These are phyloP conservation scores for Cladophialophora exuberans DNA, from an alignment of 2,329 filamentous ascomycete species.

Conservation along the genomic window DNA sequence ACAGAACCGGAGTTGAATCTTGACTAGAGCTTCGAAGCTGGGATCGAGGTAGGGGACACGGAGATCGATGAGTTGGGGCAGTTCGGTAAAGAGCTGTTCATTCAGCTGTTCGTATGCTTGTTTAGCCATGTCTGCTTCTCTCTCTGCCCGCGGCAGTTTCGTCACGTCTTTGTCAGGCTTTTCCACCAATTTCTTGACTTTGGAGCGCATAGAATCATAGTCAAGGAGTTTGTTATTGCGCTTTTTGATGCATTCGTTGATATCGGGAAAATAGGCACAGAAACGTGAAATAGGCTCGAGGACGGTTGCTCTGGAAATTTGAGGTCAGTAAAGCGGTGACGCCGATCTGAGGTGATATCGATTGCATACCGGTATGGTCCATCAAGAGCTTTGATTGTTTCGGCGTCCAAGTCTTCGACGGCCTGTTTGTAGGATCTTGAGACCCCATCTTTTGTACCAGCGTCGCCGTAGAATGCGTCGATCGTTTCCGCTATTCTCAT, in stretches of 20 bases:
- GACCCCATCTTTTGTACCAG: constrained; percentile 91
- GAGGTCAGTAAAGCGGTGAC: constrained; percentile 1
- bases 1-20: constrained; percentile 97
- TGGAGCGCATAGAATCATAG: constrained; percentile 93
- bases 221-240: constrained; percentile 97
- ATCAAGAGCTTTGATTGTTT: constrained; percentile 97
- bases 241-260: constrained; percentile 99
- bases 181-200: constrained; percentile 95
- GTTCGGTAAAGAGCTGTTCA: constrained; percentile 88
- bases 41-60: constrained; percentile 97
- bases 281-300: constrained; percentile 94
- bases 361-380: constrained; percentile 77
- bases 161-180: constrained; percentile 99
- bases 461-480: constrained; percentile 97
- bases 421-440: constrained; percentile 97
- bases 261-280: constrained; percentile 97
- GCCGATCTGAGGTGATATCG: neutral
- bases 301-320: constrained; percentile 71
- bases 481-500: constrained; percentile 99
- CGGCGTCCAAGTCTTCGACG: constrained; percentile 94
- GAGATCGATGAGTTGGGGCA: constrained; percentile 94
- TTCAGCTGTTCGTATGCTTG: constrained; percentile 95
- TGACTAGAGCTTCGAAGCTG: constrained; percentile 95
- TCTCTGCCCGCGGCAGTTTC: constrained; percentile 93
- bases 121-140: constrained; percentile 93